phyloP scores from a whole-genome alignment of 2,329 filamentous ascomycete species.

The Zymoseptoria crescenta region DNA sequence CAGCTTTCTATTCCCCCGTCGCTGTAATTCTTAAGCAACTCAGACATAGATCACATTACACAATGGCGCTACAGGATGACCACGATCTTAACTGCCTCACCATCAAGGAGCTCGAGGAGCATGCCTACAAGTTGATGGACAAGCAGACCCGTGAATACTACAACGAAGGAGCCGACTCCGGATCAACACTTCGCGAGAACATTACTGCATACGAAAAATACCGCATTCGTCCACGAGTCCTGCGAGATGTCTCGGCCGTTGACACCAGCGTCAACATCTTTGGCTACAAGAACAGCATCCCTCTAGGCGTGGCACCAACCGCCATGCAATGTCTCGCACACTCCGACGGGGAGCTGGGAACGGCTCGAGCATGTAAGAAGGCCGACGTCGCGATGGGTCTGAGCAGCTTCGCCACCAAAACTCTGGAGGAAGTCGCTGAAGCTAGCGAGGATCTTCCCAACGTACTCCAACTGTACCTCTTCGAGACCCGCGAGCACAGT shows the following conservation, averaged over 20 bases:
- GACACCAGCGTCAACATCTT: conserved; percentile 41
- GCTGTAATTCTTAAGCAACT: not conserved
- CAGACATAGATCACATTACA: not conserved
- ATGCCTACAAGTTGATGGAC: conserved; percentile 32
- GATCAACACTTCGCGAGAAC: conserved; percentile 41
- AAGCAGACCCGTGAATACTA: conserved; percentile 35
- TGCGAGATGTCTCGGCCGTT: conserved; percentile 34
- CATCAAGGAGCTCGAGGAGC: conserved; percentile 34
- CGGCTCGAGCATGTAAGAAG: conserved; percentile 41
- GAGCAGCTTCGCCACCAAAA: conserved; percentile 42
- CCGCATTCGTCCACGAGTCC: conserved; percentile 34
- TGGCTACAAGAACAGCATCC: conserved; percentile 38
- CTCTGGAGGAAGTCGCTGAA: conserved; percentile 45
- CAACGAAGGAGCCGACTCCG: conserved; percentile 33
- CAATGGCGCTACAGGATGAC: conserved; percentile 5
- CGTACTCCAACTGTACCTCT: conserved; percentile 49
- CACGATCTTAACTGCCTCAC: conserved; percentile 37
- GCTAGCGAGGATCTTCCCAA: conserved; percentile 39
- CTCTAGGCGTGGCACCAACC: conserved; percentile 47
- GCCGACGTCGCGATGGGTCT: conserved; percentile 42
- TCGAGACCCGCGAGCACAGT: conserved; percentile 46
- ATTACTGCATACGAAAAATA: conserved; percentile 44
- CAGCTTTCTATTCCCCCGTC: not conserved
- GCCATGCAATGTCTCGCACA: conserved; percentile 49
- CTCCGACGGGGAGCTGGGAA: conserved; percentile 45